Conservation (phyloP, 208 protist genomes). For the Polymyxa betae region DNA sequence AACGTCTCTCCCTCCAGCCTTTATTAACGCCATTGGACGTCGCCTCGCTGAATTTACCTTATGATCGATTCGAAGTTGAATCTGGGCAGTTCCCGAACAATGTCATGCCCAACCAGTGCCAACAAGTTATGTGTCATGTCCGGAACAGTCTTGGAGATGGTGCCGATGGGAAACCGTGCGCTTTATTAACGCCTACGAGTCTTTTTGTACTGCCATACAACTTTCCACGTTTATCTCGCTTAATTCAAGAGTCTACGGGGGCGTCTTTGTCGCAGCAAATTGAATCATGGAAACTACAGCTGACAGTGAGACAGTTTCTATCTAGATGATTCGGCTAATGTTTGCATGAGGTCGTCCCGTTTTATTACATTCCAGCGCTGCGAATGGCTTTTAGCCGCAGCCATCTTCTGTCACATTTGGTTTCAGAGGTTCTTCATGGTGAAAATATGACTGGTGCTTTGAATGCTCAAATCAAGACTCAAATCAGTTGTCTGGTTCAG, state of each 20-base stretch:
- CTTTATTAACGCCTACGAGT: neutral
- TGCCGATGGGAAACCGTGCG: constrained; percentile 2
- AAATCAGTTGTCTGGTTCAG: neutral
- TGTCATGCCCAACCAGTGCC: neutral
- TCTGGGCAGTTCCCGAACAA: neutral
- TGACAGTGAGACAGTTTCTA: neutral
- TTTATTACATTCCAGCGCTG: constrained; percentile 26
- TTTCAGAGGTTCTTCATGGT: neutral
- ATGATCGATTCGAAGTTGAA: constrained; percentile 32
- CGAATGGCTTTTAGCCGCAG: neutral
- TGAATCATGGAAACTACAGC: neutral
- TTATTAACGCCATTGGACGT: neutral
- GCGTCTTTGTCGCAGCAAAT: constrained; percentile 27
- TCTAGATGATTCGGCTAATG: neutral
- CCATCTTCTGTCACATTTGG: neutral
- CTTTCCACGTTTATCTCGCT: neutral
- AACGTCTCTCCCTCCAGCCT: neutral
- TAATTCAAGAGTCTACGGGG: neutral
- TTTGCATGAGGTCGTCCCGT: constrained; percentile 9
- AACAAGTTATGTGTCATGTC: neutral
- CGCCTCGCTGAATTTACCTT: neutral
- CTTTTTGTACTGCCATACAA: constrained; percentile 40
- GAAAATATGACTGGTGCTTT: neutral
- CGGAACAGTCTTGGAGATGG: constrained; percentile 40
- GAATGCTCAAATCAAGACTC: neutral